A percentile compares a stretch with the other conserved stretches of the same genome.
phyloP scores from a whole-genome alignment of 78 protist species.

The Dictyostelium capitatum region DNA sequence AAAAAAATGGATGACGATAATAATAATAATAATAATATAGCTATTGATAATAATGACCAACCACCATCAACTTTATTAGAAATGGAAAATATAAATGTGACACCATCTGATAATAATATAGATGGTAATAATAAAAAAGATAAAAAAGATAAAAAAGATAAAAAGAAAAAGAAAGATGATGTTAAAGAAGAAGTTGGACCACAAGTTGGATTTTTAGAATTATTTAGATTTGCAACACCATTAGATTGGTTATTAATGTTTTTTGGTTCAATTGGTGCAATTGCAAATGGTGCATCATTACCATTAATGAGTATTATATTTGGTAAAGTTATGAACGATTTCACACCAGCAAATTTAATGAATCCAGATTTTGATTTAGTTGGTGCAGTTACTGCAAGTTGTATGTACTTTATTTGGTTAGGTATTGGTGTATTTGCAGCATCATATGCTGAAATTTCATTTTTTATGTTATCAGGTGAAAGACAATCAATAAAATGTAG shows the following conservation, averaged over 20 bases:
- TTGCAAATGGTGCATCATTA: slow-evolving; percentile 53
- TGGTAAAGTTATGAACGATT: slow-evolving; percentile 37
- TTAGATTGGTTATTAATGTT: slow-evolving; percentile 25
- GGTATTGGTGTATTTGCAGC: slow-evolving; percentile 49
- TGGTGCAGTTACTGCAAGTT: not conserved
- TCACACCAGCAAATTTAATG: not conserved
- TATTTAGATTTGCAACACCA: slow-evolving; percentile 42
- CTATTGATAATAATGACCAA: too few species aligned
- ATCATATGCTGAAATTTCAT: slow-evolving; percentile 37
- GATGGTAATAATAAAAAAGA: too few species aligned
- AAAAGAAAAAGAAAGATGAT: slow-evolving; percentile 14
- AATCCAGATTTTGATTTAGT: not conserved
- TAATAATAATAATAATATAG: too few species aligned
- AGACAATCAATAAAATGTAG: slow-evolving; percentile 50
- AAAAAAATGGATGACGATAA: too few species aligned
- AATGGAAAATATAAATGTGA: too few species aligned
- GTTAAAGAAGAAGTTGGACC: not conserved
- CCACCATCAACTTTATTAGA: too few species aligned
- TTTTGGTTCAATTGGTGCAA: slow-evolving; percentile 48
- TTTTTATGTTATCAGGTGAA: slow-evolving; percentile 46
- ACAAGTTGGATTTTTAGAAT: not conserved
- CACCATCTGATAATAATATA: not conserved
- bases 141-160: not conserved
- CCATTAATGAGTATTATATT: slow-evolving; percentile 59
- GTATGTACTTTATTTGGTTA: slow-evolving; percentile 24